These are phyloP conservation scores for Podospora pseudocomata DNA, from an alignment of 495 filamentous ascomycete genomes.

Conservation along the genomic window DNA sequence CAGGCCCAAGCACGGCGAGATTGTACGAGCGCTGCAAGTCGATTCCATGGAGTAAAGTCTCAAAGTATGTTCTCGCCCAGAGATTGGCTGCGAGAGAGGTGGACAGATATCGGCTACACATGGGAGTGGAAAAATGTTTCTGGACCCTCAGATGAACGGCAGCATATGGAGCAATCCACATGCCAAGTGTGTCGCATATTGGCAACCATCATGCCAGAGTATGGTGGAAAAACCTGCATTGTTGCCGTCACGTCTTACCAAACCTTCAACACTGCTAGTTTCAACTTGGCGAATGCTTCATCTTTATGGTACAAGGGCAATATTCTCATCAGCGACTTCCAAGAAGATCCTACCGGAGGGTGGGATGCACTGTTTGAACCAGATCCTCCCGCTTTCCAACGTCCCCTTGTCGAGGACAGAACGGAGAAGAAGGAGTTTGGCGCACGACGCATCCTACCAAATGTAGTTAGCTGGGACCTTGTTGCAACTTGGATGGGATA, in stretches of 20 bases:
- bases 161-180: neutral
- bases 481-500: neutral
- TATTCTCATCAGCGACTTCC: neutral
- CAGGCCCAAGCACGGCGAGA: too few relatives aligned
- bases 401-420: neutral
- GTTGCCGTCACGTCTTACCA: neutral
- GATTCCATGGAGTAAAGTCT: too few relatives aligned
- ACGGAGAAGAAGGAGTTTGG: neutral
- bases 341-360: neutral
- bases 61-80: too few relatives aligned
- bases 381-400: too few relatives aligned
- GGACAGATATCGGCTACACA: too few relatives aligned
- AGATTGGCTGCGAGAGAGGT: too few relatives aligned
- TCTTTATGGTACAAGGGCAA: neutral
- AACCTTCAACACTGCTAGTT: neutral
- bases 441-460: neutral
- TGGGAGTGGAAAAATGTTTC: too few relatives aligned
- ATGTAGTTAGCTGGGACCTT: neutral
- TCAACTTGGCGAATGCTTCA: too few relatives aligned
- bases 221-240: neutral
- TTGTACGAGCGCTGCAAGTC: too few relatives aligned
- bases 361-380: too few relatives aligned
- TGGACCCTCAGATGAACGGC: neutral
- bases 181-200: neutral
- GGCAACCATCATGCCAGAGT: neutral